These are phyloP conservation scores for Penicillium sp. DNA, from an alignment of 2,329 filamentous ascomycete species.

Conservation along the genomic window DNA sequence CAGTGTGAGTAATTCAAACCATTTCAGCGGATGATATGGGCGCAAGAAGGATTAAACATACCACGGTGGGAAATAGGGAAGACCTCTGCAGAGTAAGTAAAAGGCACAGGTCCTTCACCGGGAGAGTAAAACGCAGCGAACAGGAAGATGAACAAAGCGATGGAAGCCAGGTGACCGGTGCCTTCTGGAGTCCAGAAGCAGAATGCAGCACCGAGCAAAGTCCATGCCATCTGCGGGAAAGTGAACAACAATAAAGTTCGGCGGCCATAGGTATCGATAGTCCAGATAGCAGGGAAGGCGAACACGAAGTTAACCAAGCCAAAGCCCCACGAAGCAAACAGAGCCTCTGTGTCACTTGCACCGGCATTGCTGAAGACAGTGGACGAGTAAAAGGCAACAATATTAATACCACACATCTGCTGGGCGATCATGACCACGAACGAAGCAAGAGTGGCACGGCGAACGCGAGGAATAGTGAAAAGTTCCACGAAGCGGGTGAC, in stretches of 20 bases:
- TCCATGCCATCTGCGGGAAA: constrained; percentile 67
- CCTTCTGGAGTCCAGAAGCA: constrained; percentile 53
- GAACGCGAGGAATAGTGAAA: constrained; percentile 50
- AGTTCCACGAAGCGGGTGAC: constrained; percentile 58
- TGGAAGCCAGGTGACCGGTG: constrained; percentile 51
- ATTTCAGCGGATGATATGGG: constrained; percentile 18
- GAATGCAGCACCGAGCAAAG: constrained; percentile 62
- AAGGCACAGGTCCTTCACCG: constrained; percentile 58
- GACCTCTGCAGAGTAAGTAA: constrained; percentile 56
- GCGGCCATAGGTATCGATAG: constrained; percentile 67
- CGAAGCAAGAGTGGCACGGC: constrained; percentile 69
- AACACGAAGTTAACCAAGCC: constrained; percentile 66
- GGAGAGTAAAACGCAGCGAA: constrained; percentile 66
- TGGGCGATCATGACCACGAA: constrained; percentile 78
- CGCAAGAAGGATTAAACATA: constrained; percentile 19
- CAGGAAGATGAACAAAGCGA: constrained; percentile 63
- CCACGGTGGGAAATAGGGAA: constrained; percentile 57
- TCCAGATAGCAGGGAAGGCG: constrained; percentile 64
- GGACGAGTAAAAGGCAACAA: constrained; percentile 73
- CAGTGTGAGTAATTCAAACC: constrained; percentile 22
- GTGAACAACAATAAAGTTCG: constrained; percentile 63
- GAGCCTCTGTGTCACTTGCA: constrained; percentile 54
- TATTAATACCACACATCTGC: constrained; percentile 71
- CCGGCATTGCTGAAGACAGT: constrained; percentile 58
- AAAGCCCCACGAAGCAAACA: constrained; percentile 64